Conservation (phyloP, 139 green algal genomes). For the Mesostigma viride region DNA sequence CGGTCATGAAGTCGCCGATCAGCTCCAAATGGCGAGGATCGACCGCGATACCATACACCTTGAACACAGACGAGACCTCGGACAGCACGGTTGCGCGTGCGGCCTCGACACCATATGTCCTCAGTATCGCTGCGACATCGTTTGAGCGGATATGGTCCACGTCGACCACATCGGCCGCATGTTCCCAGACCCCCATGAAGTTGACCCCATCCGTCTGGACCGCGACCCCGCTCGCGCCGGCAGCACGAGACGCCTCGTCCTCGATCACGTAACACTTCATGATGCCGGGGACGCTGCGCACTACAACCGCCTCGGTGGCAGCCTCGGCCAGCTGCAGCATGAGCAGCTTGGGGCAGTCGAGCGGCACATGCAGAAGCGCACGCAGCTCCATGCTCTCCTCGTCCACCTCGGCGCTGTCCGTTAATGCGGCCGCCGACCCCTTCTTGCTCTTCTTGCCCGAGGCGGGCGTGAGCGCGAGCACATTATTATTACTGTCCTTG, state of each 20-base stretch:
- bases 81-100: conserved; percentile 71
- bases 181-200: conserved; percentile 39
- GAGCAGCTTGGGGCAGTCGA: conserved; percentile 65
- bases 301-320: conserved; percentile 26
- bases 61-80: conserved; percentile 78
- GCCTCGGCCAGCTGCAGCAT: conserved; percentile 53
- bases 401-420: background rate
- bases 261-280: conserved; percentile 63
- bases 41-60: conserved; percentile 91
- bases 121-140: conserved; percentile 58
- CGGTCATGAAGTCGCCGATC: conserved; percentile 96
- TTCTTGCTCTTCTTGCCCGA: background rate
- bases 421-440: background rate
- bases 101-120: conserved; percentile 87
- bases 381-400: no score
- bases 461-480: no score
- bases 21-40: conserved; percentile 84
- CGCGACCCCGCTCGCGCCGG: conserved; percentile 10
- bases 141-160: conserved; percentile 69
- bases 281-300: conserved; percentile 41
- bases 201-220: conserved; percentile 95
- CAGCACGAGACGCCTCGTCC: no score
- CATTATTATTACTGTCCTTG: no score
- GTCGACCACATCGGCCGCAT: conserved; percentile 47
- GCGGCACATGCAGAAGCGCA: no score